These are phyloP conservation scores for Papiliotrema fonsecae DNA, from an alignment of 1,284 basidiomycete species.

Conservation along the genomic window DNA sequence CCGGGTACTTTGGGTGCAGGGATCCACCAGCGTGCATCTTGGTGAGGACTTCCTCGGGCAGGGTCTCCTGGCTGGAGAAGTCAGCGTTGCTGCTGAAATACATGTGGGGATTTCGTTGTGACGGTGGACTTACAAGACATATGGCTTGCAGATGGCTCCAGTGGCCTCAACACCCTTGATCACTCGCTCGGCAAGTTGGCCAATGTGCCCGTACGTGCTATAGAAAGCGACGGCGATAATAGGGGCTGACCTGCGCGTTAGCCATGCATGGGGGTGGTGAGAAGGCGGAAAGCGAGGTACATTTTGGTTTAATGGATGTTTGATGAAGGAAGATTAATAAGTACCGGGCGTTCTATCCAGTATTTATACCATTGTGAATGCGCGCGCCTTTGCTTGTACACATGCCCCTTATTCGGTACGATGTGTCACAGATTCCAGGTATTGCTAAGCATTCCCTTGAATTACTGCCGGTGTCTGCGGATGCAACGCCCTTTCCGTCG, in stretches of 20 bases:
- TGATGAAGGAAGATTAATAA: background rate
- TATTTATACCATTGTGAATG: background rate
- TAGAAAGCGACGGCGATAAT: slow-evolving; percentile 78
- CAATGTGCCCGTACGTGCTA: slow-evolving; percentile 75
- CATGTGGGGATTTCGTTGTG: background rate
- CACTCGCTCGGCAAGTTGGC: slow-evolving; percentile 70
- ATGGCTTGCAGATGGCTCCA: slow-evolving; percentile 69
- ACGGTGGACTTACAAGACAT: slow-evolving; percentile 52
- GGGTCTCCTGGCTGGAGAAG: slow-evolving; percentile 67
- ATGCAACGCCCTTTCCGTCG: no score
- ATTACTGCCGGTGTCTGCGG: no score
- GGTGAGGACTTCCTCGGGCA: slow-evolving; percentile 66
- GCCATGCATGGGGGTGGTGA: background rate
- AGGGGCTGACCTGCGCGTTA: slow-evolving; percentile 44
- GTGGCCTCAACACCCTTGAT: slow-evolving; percentile 65
- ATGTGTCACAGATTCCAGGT: no score
- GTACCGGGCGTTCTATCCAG: background rate
- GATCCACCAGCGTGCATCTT: slow-evolving; percentile 64
- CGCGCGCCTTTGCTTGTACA: no score
- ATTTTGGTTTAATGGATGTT: background rate
- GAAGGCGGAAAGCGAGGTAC: background rate
- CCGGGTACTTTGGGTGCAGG: slow-evolving; percentile 59
- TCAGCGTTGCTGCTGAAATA: background rate
- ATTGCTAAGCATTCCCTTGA: no score
- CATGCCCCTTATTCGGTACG: no score